Evolutionary conservation across 768 basidiomycete species (phyloP), one percentile per base, ranked within the genome.

Genomic region (Mrakia hoshinonis): DNA sequence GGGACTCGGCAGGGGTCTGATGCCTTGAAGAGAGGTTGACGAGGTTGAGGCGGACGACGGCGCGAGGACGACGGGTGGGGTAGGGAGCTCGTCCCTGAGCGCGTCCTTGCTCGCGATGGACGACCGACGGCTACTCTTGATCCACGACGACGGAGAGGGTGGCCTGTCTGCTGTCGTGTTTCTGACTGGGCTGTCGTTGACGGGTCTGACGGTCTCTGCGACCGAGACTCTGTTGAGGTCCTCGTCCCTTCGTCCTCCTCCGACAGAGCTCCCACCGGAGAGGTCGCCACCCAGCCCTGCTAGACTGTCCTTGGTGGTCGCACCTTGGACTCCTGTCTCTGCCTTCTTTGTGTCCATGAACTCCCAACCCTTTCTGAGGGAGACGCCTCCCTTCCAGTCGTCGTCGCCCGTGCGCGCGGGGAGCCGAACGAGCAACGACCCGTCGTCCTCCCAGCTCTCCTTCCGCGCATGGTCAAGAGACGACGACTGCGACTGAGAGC

Each of bases 141-240:
- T 24, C 36, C 48, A 26, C 5, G 62, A 18, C 61, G 61, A 29
- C 1, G 62, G 34, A 6, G 69, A 38, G 7, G 62, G 46, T 3
- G 68, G 58, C 4, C 26, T 26, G 20, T 66, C 47, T 2, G 24
- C 12, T 31, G 46, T 29, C 24, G 38, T 26, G 31, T 11, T 31
- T 22, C 26, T 22, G 43, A 22, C 1, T 48, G 36, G 13, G 52
- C 51, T 3, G 38, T 55, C 29, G 47, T 51, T 11, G 47, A 66
- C 15, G 22, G 61, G 31, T 60, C 58, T 71, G 64, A 71, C 64
- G 39, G 70, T 72, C 55, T 72, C 70, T 10, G 70, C 70, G 31
- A 72, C 39, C 15, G 65, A 67, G 22, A 72, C 67, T 12, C 67
- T 51, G 51, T 68, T 58, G 1, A n/a, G 22, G 24, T 43, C 39